phyloP scores from a whole-genome alignment of 768 basidiomycete species.

The Naganishia kalamii region DNA sequence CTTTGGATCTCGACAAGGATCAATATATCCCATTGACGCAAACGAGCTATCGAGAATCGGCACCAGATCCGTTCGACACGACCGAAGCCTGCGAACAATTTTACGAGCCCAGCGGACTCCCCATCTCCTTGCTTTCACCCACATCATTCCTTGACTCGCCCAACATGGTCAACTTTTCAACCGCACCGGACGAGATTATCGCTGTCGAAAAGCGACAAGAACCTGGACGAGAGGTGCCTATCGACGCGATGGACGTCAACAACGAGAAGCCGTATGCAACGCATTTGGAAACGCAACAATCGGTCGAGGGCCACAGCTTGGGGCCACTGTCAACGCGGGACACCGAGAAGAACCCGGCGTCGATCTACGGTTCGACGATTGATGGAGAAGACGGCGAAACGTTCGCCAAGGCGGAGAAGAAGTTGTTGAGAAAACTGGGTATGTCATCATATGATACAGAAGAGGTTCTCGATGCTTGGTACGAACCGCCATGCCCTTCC shows the following conservation, averaged over 20 bases:
- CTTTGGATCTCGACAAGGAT: background rate
- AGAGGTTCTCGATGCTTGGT: no score
- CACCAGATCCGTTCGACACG: background rate
- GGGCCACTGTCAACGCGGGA: conserved; percentile 17
- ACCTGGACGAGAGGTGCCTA: background rate
- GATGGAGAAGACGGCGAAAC: conserved; percentile 24
- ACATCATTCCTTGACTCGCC: background rate
- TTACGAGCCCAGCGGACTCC: conserved; percentile 8
- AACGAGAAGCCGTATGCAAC: background rate
- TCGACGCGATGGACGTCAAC: background rate
- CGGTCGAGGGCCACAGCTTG: conserved; percentile 3
- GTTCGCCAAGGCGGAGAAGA: conserved; percentile 32
- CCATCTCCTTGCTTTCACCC: background rate
- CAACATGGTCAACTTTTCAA: conserved; percentile 7
- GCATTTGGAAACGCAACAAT: background rate
- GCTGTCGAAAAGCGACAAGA: background rate
- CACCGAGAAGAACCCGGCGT: conserved; percentile 26
- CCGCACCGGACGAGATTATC: conserved; percentile 1
- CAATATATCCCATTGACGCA: conserved; percentile 1
- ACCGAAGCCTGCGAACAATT: background rate
- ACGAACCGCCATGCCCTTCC: no score
- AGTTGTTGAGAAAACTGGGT: conserved; percentile 36
- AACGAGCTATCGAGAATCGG: background rate
- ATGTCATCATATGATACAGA: conserved; percentile 14
- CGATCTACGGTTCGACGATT: conserved; percentile 27